Conservation (phyloP, 345 rosid species). For the Syzygium grande region DNA sequence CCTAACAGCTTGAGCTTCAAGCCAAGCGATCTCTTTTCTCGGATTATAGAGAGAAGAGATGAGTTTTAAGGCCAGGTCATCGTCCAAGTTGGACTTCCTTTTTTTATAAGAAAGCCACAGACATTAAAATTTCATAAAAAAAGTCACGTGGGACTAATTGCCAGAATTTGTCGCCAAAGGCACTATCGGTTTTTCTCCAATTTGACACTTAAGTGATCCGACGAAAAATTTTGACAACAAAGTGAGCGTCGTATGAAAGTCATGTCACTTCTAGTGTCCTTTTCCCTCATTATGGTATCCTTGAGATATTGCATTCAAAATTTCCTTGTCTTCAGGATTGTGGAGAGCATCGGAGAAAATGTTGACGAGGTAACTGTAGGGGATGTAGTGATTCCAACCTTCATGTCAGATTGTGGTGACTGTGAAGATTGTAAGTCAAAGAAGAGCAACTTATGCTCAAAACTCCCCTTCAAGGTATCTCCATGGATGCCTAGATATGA, state of each 20-base stretch:
- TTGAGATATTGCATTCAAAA: not conserved
- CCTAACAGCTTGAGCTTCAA: too few relatives aligned
- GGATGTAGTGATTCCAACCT: slow-evolving; percentile 60
- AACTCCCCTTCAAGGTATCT: slow-evolving; percentile 49
- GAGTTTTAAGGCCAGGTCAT: not conserved
- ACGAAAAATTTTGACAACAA: not conserved
- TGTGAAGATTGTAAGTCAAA: slow-evolving; percentile 62
- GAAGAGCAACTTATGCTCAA: slow-evolving; percentile 73
- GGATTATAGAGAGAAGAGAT: too few relatives aligned
- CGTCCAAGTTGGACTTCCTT: not conserved
- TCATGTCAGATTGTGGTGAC: slow-evolving; percentile 69
- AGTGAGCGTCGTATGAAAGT: not conserved
- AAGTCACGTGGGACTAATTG: not conserved
- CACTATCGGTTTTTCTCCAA: not conserved
- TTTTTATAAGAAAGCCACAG: not conserved
- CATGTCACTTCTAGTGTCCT: not conserved
- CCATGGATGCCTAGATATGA: slow-evolving; percentile 82
- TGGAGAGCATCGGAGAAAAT: slow-evolving; percentile 84
- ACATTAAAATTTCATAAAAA: not conserved
- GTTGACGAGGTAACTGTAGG: slow-evolving; percentile 52
- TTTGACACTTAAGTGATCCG: not conserved
- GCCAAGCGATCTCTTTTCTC: too few relatives aligned
- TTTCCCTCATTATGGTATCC: not conserved
- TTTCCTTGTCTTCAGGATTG: slow-evolving; percentile 28
- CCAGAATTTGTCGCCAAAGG: not conserved